Percentiles rank a stretch among this genome's conserved stretches.
Conservation (phyloP, 805 yeast genomes). For the Metschnikowia hibisci region DNA sequence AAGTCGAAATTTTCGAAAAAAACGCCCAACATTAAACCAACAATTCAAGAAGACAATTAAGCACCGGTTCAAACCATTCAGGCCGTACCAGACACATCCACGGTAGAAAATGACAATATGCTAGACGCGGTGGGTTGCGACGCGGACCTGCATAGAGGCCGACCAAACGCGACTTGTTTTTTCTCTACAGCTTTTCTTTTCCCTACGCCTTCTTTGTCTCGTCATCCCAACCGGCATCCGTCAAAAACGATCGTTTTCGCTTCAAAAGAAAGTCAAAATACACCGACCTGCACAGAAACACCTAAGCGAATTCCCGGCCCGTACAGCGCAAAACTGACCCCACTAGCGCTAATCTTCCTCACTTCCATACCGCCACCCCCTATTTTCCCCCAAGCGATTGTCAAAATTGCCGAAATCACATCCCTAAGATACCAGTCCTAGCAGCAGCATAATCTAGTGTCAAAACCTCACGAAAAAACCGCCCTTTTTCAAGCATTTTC, state of each 20-base stretch:
- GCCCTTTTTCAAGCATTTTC: too few relatives aligned
- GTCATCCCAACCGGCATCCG: not conserved
- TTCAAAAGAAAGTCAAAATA: too few relatives aligned
- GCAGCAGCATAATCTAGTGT: too few relatives aligned
- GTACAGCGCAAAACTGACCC: conserved; percentile 1
- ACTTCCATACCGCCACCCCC: not conserved
- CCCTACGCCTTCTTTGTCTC: not conserved
- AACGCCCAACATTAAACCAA: too few relatives aligned
- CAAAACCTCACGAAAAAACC: too few relatives aligned
- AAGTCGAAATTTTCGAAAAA: too few relatives aligned
- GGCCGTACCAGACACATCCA: too few relatives aligned
- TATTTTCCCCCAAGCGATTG: not conserved
- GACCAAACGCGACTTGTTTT: conserved; percentile 3
- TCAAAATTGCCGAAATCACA: not conserved
- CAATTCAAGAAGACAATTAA: too few relatives aligned
- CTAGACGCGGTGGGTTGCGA: not conserved
- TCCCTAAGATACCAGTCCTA: not conserved
- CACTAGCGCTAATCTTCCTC: not conserved
- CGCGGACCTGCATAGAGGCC: not conserved
- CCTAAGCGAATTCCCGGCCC: not conserved
- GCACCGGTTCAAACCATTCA: too few relatives aligned
- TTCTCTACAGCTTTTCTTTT: conserved; percentile 1
- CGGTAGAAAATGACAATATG: too few relatives aligned
- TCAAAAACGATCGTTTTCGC: not conserved
- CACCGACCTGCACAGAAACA: not conserved